Conservation (phyloP, 2,329 filamentous ascomycete species). For the Tolypocladium album region DNA sequence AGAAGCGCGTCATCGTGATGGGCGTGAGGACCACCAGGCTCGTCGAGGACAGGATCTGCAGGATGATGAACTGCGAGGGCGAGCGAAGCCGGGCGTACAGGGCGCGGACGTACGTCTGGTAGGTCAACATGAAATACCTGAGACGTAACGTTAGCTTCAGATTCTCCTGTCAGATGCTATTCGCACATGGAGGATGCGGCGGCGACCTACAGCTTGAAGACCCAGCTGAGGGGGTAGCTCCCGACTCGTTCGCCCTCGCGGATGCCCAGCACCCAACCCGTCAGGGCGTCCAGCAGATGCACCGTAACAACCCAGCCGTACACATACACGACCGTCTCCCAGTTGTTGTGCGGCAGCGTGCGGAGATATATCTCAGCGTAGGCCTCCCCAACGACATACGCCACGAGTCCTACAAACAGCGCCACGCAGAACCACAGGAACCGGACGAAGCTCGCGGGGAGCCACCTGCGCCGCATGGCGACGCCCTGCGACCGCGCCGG, state of each 20-base stretch:
- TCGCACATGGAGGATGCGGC: neutral
- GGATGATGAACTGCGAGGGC: conserved; percentile 52
- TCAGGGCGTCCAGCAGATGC: conserved; percentile 51
- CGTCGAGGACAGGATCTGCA: conserved; percentile 53
- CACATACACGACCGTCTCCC: conserved; percentile 58
- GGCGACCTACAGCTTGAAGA: conserved; percentile 52
- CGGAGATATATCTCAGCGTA: conserved; percentile 60
- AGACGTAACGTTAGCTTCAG: conserved; percentile 1
- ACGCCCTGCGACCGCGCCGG: conserved; percentile 19
- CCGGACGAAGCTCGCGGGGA: conserved; percentile 56
- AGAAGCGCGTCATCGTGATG: conserved; percentile 48
- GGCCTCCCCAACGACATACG: conserved; percentile 57
- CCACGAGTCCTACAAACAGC: conserved; percentile 50
- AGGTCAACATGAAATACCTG: conserved; percentile 57
- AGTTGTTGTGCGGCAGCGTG: conserved; percentile 53
- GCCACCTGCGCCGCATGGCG: conserved; percentile 40
- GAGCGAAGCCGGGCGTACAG: conserved; percentile 58
- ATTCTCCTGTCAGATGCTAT: neutral
- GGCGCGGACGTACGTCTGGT: conserved; percentile 61
- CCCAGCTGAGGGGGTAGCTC: conserved; percentile 60
- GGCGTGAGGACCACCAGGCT: conserved; percentile 53
- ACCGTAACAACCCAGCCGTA: conserved; percentile 61
- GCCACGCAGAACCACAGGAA: conserved; percentile 62
- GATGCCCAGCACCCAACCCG: conserved; percentile 56
- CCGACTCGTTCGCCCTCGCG: conserved; percentile 56